Base-by-base conservation (phyloP, 1,284 basidiomycete genomes). In the Hymenochaete sp. region DNA sequence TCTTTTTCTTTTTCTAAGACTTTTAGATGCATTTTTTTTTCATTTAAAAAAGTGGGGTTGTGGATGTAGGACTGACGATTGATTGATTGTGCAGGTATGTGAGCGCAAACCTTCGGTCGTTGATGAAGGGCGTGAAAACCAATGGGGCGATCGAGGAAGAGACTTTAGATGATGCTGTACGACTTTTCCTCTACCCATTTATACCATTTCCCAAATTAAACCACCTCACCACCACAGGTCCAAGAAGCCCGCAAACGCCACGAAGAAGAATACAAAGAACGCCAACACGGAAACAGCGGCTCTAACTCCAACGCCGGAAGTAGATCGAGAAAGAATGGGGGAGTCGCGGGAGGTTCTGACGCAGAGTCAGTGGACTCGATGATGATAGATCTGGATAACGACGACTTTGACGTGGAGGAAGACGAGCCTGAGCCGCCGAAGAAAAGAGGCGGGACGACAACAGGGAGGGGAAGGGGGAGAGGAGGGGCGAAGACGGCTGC, bases 281-380 rank as follows among this genome's bases (percentile, higher is more conserved):
- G 67, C 54, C 49, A 54, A 38, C 69, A 61, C 53, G 55, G 57
- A 6, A 59, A 57, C 2, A 67, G 65, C 51, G 50, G 54, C 16
- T 41, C 60, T 1, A 70, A 69, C 52, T 54, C 62, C 14, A 73
- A 74, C 63, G 70, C 71, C 22, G 26, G 40, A 31, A 36, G 36
- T 31, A 22, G 24, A 5, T n/a, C 37, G 38, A 42, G 52, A 24
- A 65, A 62, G 52, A 60, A 13, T 57, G 39, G 84, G 60, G 72
- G 64, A 18, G 80, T 79, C 56, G 67, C 65, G 16, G 70, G 67
- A 54, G 68, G 63, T 9, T 72, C 70, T 14, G 75, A 72, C 33
- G 72, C 62, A 3, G 66, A 65, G 27, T 87, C 84, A 1, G 74
- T 75, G 21, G 89, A 93, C 57, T 92, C 87, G 11, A 93, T 92